Evolutionary conservation across 2,329 filamentous ascomycete genomes (phyloP).

Genomic region (Furcasterigmium furcatum): DNA sequence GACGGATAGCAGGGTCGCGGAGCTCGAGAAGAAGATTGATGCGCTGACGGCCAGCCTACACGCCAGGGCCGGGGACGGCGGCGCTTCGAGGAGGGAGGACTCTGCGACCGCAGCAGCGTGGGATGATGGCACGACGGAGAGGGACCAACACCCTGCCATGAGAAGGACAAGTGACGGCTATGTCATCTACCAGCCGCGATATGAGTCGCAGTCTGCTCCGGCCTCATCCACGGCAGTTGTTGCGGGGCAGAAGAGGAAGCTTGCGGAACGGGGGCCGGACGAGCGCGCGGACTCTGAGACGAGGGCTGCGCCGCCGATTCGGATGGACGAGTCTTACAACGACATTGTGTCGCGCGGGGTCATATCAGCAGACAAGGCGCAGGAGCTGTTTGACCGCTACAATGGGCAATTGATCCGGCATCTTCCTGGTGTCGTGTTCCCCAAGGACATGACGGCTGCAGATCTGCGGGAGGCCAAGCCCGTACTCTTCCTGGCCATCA

Average conservation of each 20-base stretch:
- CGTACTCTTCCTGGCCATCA: constrained; percentile 66
- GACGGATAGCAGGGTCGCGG: constrained; percentile 82
- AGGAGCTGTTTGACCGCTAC: constrained; percentile 55
- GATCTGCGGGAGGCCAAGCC: constrained; percentile 59
- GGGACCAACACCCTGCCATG: neutral
- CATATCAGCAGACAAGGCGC: constrained; percentile 52
- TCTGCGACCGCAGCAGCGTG: constrained; percentile 9
- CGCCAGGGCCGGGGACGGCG: constrained; percentile 32
- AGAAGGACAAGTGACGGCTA: neutral
- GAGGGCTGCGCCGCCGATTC: constrained; percentile 8
- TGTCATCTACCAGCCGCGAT: neutral
- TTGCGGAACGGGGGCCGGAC: constrained; percentile 15
- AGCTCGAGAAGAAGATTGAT: constrained; percentile 91
- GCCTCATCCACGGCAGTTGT: neutral
- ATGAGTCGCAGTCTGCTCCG: neutral
- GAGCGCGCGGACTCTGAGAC: constrained; percentile 1
- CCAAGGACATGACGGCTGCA: constrained; percentile 46
- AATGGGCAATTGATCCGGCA: constrained; percentile 57
- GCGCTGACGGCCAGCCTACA: constrained; percentile 78
- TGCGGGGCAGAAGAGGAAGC: constrained; percentile 24
- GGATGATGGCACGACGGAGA: neutral
- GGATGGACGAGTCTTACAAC: constrained; percentile 21
- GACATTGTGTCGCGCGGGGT: constrained; percentile 59
- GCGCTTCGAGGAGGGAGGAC: neutral
- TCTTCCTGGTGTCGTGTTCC: constrained; percentile 61